Evolutionary conservation across 1,284 basidiomycete species (phyloP).

Genomic region (Puccinia hordei): DNA sequence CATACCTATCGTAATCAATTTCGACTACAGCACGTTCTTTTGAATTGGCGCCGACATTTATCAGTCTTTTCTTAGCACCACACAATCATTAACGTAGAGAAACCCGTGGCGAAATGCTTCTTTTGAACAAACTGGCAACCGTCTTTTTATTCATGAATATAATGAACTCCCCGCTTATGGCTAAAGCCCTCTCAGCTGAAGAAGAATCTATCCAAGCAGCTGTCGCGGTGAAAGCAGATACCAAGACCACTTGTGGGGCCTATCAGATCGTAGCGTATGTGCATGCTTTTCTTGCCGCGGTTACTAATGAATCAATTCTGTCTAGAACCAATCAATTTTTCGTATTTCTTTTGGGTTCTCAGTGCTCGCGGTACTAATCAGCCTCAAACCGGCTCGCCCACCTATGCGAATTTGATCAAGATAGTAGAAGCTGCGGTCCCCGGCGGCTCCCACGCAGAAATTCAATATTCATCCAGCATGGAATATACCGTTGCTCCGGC

Average conservation of each 20-base stretch:
- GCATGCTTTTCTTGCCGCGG: neutral
- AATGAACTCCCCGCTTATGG: neutral
- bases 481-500: constrained; percentile 9
- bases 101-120: neutral
- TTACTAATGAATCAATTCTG: neutral
- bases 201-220: neutral
- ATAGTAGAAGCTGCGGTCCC: neutral
- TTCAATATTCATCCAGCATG: constrained; percentile 3
- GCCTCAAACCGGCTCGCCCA: constrained; percentile 6
- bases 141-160: neutral
- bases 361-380: constrained; percentile 33
- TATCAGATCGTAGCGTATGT: constrained; percentile 8
- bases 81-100: neutral
- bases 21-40: neutral
- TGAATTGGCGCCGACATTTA: neutral
- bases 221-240: neutral
- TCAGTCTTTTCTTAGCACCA: neutral
- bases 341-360: neutral
- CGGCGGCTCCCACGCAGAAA: constrained; percentile 13
- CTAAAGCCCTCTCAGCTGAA: neutral
- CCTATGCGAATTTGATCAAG: constrained; percentile 12
- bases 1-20: neutral
- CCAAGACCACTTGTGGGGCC: neutral
- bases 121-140: neutral
- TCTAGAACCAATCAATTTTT: neutral